A percentile compares a stretch with the other conserved stretches of the same genome.
Conservation (phyloP, 192 early-diverging fungal species). For the Entomortierella parvispora region DNA sequence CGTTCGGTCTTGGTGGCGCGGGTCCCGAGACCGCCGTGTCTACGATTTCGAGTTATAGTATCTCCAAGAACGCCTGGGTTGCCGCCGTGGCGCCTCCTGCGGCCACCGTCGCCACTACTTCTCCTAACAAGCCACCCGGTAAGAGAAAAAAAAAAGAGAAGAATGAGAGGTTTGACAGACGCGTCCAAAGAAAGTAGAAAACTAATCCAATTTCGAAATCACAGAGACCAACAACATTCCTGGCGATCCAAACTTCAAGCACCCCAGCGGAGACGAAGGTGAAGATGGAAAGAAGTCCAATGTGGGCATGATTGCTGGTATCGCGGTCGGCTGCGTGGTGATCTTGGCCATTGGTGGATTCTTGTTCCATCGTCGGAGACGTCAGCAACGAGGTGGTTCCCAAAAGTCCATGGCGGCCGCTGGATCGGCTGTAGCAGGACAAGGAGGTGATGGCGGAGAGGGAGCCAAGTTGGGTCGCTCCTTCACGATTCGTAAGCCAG, state of each 20-base stretch:
- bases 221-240: conserved; percentile 19
- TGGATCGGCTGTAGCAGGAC: background rate
- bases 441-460: background rate
- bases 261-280: background rate
- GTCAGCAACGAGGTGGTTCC: background rate
- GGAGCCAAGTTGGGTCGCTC: conserved; percentile 27
- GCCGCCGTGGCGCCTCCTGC: background rate
- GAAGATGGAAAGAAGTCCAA: background rate
- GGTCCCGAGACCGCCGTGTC: background rate
- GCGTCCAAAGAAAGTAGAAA: background rate
- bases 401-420: background rate
- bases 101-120: conserved; percentile 4
- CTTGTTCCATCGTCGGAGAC: conserved; percentile 13
- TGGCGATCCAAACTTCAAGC: conserved; percentile 12
- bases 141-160: background rate
- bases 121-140: conserved; percentile 15
- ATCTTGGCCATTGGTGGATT: background rate
- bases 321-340: conserved; percentile 3
- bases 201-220: too few relatives aligned
- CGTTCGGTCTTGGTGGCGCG: conserved; percentile 18
- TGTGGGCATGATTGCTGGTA: conserved; percentile 10
- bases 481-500: conserved; percentile 37
- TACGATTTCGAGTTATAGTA: conserved; percentile 11
- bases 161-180: background rate
- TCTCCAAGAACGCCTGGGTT: background rate